phyloP scores from a whole-genome alignment of 2,329 filamentous ascomycete species.

The Fusarium armeniacum region DNA sequence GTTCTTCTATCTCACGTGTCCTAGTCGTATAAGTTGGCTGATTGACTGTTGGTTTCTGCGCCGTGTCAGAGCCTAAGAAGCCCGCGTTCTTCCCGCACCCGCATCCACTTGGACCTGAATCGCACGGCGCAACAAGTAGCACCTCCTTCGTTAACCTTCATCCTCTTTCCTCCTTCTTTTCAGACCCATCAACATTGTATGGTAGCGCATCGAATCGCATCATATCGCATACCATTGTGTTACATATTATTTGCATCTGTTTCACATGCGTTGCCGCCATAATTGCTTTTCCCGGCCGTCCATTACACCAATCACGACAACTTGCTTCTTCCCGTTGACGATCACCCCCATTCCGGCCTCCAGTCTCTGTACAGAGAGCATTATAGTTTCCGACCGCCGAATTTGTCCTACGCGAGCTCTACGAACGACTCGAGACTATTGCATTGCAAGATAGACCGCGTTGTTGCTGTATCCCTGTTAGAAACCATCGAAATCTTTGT shows the following conservation, averaged over 20 bases:
- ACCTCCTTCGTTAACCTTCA: conserved; percentile 27
- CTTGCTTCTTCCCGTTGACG: conserved; percentile 38
- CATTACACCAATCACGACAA: conserved; percentile 25
- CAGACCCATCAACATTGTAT: conserved; percentile 34
- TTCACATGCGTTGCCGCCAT: conserved; percentile 35
- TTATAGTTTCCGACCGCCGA: conserved; percentile 28
- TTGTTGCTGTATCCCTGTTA: conserved; percentile 24
- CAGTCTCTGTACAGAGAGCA: conserved; percentile 22
- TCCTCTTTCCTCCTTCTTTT: conserved; percentile 39
- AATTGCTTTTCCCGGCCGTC: conserved; percentile 42
- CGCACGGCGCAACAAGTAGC: conserved; percentile 44
- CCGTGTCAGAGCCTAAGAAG: conserved; percentile 35
- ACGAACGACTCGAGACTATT: conserved; percentile 42
- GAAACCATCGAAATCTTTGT: conserved; percentile 8
- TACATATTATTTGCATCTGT: conserved; percentile 39
- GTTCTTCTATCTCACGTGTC: conserved; percentile 3
- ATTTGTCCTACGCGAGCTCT: conserved; percentile 33
- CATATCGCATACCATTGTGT: conserved; percentile 26
- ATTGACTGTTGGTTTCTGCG: background rate
- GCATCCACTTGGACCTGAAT: conserved; percentile 44
- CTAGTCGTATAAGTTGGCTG: background rate
- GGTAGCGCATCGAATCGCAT: conserved; percentile 15
- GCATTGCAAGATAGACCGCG: conserved; percentile 31
- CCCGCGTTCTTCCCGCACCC: conserved; percentile 33
- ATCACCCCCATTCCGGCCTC: conserved; percentile 31